Percentiles rank a stretch among this genome's conserved stretches.
Evolutionary conservation across 805 yeast genomes (phyloP).

Genomic region (Wickerhamomyces chaumierensis): DNA sequence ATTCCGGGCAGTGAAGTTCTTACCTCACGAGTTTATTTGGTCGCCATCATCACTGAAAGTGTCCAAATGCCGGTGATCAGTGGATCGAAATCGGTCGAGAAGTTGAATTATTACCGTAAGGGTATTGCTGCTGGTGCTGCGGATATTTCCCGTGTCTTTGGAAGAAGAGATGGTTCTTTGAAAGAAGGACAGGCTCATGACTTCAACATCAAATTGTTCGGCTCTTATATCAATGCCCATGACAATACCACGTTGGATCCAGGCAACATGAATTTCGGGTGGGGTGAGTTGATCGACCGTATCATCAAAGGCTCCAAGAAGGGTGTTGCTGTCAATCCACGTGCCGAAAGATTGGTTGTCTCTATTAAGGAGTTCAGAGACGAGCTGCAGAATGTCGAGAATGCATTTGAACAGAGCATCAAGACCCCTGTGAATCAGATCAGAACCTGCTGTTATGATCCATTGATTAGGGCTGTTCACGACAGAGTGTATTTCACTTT

Average conservation of each 20-base stretch:
- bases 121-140: slow-evolving; percentile 87
- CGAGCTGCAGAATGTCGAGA: slow-evolving; percentile 22
- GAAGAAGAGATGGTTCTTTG: slow-evolving; percentile 48
- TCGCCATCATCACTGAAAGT: slow-evolving; percentile 65
- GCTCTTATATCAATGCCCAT: slow-evolving; percentile 43
- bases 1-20: slow-evolving; percentile 59
- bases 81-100: slow-evolving; percentile 6
- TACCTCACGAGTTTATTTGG: slow-evolving; percentile 58
- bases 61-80: slow-evolving; percentile 40
- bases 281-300: slow-evolving; percentile 81
- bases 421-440: slow-evolving; percentile 52
- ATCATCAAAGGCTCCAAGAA: slow-evolving; percentile 63
- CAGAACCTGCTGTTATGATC: slow-evolving; percentile 53
- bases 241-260: slow-evolving; percentile 25
- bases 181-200: slow-evolving; percentile 57
- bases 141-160: slow-evolving; percentile 71
- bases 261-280: slow-evolving; percentile 49
- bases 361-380: slow-evolving; percentile 65
- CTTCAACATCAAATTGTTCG: slow-evolving; percentile 59
- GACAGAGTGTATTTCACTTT: slow-evolving; percentile 51
- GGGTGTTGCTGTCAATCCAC: slow-evolving; percentile 73
- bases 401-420: slow-evolving; percentile 24
- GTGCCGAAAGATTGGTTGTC: slow-evolving; percentile 61
- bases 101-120: slow-evolving; percentile 39
- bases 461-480: slow-evolving; percentile 37